phyloP scores from a whole-genome alignment of 2,329 filamentous ascomycete genomes.

The Penicillium sp. region DNA sequence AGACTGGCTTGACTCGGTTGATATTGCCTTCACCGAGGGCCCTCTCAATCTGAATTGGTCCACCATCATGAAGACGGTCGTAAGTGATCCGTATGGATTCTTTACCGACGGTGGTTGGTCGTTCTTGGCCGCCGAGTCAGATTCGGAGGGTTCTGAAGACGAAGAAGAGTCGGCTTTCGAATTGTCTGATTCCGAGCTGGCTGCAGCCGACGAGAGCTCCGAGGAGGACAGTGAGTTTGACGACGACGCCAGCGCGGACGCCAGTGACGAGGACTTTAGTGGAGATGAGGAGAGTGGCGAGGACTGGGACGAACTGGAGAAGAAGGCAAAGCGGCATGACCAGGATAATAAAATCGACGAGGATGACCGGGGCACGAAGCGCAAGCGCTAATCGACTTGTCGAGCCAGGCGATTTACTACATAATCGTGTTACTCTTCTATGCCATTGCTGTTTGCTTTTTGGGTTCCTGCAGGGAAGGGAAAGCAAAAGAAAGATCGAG shows the following conservation, averaged over 20 bases:
- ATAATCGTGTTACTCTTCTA: not conserved
- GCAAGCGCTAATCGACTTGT: conserved; percentile 56
- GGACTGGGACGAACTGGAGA: conserved; percentile 92
- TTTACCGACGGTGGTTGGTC: conserved; percentile 94
- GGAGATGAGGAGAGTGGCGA: conserved; percentile 71
- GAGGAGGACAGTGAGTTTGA: conserved; percentile 93
- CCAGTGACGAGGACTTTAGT: conserved; percentile 54
- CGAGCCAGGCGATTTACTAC: not conserved
- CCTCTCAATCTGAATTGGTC: conserved; percentile 98
- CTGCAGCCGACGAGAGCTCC: conserved; percentile 65
- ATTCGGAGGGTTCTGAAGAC: conserved; percentile 74
- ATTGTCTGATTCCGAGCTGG: conserved; percentile 77
- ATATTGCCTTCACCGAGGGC: conserved; percentile 90
- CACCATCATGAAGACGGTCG: conserved; percentile 99
- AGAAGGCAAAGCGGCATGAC: conserved; percentile 68
- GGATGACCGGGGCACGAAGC: conserved; percentile 63
- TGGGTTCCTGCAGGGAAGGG: not conserved
- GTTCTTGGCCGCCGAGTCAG: conserved; percentile 82
- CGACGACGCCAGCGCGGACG: conserved; percentile 79
- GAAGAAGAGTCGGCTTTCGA: conserved; percentile 92
- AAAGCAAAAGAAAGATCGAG: not conserved
- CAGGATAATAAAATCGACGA: conserved; percentile 52
- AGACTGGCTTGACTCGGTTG: conserved; percentile 93
- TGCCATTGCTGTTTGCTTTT: not conserved
- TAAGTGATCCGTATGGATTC: conserved; percentile 87